Conservation (phyloP, 1,284 basidiomycete species). For the Sporisorium iseilematis-ciliati region DNA sequence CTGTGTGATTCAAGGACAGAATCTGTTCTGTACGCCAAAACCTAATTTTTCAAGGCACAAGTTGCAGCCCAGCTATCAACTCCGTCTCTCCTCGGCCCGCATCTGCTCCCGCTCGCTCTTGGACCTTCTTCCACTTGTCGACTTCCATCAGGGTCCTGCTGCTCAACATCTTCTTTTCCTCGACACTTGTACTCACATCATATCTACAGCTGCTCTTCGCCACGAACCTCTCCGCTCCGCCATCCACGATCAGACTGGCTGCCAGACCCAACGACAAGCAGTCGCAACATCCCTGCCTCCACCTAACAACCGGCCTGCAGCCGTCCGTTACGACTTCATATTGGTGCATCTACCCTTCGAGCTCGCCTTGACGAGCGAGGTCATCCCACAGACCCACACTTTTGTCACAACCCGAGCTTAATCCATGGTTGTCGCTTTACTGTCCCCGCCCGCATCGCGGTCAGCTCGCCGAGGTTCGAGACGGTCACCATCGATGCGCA, state of each 20-base stretch:
- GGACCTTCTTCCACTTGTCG: constrained; percentile 5
- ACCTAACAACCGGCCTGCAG: constrained; percentile 29
- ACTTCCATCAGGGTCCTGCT: constrained; percentile 10
- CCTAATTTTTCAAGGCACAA: background rate
- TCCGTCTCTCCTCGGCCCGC: constrained; percentile 13
- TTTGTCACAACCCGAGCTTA: background rate
- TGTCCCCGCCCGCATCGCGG: constrained; percentile 1
- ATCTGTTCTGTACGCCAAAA: background rate
- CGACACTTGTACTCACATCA: constrained; percentile 3
- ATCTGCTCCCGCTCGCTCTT: constrained; percentile 9
- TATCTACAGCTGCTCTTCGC: background rate
- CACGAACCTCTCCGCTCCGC: background rate
- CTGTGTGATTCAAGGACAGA: background rate
- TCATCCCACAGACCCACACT: constrained; percentile 12
- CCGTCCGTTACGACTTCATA: constrained; percentile 33
- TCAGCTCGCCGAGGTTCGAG: background rate
- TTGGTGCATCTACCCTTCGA: constrained; percentile 24
- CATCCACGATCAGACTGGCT: background rate
- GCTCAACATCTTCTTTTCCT: constrained; percentile 3
- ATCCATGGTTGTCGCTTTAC: constrained; percentile 7
- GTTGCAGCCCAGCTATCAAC: constrained; percentile 13
- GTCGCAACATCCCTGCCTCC: constrained; percentile 13
- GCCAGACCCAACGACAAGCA: background rate
- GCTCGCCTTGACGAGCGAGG: constrained; percentile 41
- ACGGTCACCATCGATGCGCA: constrained; percentile 3